Evolutionary conservation across 2,329 filamentous ascomycete species (phyloP).

Genomic region (Xylariaceae sp.): DNA sequence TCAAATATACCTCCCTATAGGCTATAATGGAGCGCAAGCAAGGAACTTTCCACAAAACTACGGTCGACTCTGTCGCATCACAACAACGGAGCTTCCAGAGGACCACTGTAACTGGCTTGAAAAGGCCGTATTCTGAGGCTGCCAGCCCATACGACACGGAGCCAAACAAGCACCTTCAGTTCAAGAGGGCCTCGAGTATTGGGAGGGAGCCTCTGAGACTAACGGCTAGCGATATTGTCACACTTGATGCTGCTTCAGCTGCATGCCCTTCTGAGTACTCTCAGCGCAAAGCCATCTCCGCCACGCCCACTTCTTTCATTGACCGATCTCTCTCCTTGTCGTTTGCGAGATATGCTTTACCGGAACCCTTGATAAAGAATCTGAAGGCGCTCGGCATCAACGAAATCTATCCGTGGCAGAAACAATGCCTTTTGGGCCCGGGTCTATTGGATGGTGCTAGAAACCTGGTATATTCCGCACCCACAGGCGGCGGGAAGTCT

Average conservation of each 20-base stretch:
- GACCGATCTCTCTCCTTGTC: constrained; percentile 58
- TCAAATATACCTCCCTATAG: no score
- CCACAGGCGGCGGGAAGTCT: constrained; percentile 74
- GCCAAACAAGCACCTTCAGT: constrained; percentile 29
- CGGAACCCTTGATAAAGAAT: constrained; percentile 57
- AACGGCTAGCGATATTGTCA: constrained; percentile 46
- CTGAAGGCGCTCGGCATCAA: constrained; percentile 63
- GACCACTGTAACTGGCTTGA: constrained; percentile 45
- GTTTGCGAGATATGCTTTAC: constrained; percentile 61
- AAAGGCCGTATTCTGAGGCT: constrained; percentile 37
- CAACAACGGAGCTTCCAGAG: constrained; percentile 38
- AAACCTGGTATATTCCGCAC: constrained; percentile 75
- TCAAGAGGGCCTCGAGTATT: constrained; percentile 24
- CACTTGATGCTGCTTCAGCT: constrained; percentile 25
- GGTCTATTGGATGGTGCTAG: constrained; percentile 61
- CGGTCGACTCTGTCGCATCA: constrained; percentile 44
- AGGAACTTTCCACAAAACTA: constrained; percentile 47
- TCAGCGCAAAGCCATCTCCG: constrained; percentile 48
- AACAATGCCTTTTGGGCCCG: constrained; percentile 64
- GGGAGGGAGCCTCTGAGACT: constrained; percentile 28
- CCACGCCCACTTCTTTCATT: constrained; percentile 49
- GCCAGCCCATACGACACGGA: constrained; percentile 8
- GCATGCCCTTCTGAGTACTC: constrained; percentile 49
- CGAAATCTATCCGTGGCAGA: constrained; percentile 76
- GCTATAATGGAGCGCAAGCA: constrained; percentile 27